These are phyloP conservation scores for Leucocoprinus leucothites DNA, from an alignment of 768 basidiomycete species.

Conservation along the genomic window DNA sequence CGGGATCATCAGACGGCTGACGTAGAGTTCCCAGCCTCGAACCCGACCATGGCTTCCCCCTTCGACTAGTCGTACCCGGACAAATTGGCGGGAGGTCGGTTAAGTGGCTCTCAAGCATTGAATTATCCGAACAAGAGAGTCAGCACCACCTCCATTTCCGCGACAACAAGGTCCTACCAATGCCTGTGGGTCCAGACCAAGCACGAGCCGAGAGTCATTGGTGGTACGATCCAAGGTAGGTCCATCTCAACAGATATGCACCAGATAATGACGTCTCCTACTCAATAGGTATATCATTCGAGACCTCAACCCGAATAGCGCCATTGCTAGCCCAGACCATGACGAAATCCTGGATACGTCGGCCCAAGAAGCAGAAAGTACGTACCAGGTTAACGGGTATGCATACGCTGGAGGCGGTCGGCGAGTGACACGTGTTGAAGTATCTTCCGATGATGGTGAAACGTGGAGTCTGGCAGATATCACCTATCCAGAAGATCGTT, in stretches of 20 bases:
- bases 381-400: slow-evolving; percentile 50
- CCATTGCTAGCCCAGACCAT: slow-evolving; percentile 54
- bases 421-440: slow-evolving; percentile 53
- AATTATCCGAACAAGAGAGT: slow-evolving; percentile 45
- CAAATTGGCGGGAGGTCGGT: slow-evolving; percentile 61
- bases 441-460: slow-evolving; percentile 51
- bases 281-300: slow-evolving; percentile 36
- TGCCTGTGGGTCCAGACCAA: slow-evolving; percentile 45
- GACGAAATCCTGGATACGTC: slow-evolving; percentile 36
- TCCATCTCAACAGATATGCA: not conserved
- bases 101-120: slow-evolving; percentile 59
- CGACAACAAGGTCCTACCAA: slow-evolving; percentile 66
- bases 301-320: slow-evolving; percentile 60
- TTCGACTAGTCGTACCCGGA: slow-evolving; percentile 61
- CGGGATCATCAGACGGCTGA: not conserved
- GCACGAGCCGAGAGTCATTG: slow-evolving; percentile 47
- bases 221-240: slow-evolving; percentile 52
- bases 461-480: slow-evolving; percentile 43
- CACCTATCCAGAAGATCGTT: slow-evolving; percentile 48
- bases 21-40: slow-evolving; percentile 29
- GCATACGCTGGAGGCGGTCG: slow-evolving; percentile 63
- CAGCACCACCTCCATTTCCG: slow-evolving; percentile 48
- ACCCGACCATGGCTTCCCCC: slow-evolving; percentile 64
- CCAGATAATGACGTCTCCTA: slow-evolving; percentile 1
- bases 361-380: slow-evolving; percentile 7